These are phyloP conservation scores for Tympanopsis confertula DNA, from an alignment of 2,329 filamentous ascomycete genomes.

Conservation along the genomic window DNA sequence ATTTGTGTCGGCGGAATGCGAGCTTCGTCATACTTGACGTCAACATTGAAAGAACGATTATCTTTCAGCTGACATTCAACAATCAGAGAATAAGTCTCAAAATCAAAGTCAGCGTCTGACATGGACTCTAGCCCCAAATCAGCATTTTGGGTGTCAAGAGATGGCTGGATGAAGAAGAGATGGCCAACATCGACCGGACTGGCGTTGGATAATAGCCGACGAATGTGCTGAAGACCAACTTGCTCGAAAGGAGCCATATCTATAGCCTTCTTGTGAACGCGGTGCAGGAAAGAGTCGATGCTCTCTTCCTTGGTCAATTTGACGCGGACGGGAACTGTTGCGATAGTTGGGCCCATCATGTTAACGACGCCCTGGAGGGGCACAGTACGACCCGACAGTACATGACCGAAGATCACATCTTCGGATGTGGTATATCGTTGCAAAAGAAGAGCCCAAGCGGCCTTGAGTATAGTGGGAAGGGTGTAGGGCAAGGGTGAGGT, in stretches of 20 bases:
- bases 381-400: constrained; percentile 38
- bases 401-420: constrained; percentile 48
- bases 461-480: constrained; percentile 44
- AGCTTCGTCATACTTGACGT: no score
- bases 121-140: no score
- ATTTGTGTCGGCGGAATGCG: no score
- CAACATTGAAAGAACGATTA: no score
- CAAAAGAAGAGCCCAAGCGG: constrained; percentile 44
- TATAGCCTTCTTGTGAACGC: constrained; percentile 42
- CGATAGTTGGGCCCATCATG: constrained; percentile 15
- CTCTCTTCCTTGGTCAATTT: constrained; percentile 26
- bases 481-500: no score
- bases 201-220: constrained; percentile 39
- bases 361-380: constrained; percentile 33
- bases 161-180: constrained; percentile 39
- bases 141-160: no score
- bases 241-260: constrained; percentile 54
- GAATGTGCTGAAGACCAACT: constrained; percentile 47
- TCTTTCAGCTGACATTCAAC: no score
- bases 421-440: constrained; percentile 36
- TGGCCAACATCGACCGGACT: constrained; percentile 41
- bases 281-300: constrained; percentile 38
- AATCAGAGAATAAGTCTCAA: no score
- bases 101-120: no score
- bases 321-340: constrained; percentile 45